Evolutionary conservation across 768 basidiomycete species (phyloP).

Genomic region (Suillus placidus): DNA sequence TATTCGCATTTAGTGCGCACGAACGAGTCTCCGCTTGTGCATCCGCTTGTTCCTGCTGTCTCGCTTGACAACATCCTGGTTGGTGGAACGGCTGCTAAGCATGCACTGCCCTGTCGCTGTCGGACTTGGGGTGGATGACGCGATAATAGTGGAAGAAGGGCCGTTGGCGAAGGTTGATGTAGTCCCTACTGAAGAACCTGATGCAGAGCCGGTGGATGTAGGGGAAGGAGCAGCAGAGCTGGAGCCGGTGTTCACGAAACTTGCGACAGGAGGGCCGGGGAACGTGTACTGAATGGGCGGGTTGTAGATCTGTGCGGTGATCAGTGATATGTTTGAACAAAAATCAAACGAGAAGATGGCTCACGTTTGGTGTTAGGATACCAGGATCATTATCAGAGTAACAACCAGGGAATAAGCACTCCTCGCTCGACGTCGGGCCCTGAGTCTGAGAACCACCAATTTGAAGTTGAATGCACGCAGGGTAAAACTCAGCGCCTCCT

Average conservation of each 20-base stretch:
- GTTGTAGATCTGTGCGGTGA: slow-evolving; percentile 29
- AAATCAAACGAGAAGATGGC: slow-evolving; percentile 6
- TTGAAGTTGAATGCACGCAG: slow-evolving; percentile 32
- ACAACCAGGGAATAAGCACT: slow-evolving; percentile 68
- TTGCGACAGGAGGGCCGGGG: slow-evolving; percentile 55
- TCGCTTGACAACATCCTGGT: slow-evolving; percentile 23
- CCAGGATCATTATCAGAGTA: slow-evolving; percentile 73
- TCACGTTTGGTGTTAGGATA: slow-evolving; percentile 54
- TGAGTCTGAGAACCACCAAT: slow-evolving; percentile 32
- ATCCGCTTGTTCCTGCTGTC: slow-evolving; percentile 13
- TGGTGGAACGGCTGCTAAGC: slow-evolving; percentile 20
- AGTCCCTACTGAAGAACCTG: slow-evolving; percentile 9
- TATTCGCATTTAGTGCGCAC: slow-evolving; percentile 7
- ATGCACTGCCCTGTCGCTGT: slow-evolving; percentile 19
- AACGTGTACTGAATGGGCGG: slow-evolving; percentile 45
- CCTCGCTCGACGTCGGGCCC: slow-evolving; percentile 28
- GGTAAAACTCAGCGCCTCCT: slow-evolving; percentile 56
- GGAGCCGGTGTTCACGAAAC: slow-evolving; percentile 35
- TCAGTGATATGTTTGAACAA: slow-evolving; percentile 4
- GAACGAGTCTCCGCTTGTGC: slow-evolving; percentile 30
- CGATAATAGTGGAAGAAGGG: not conserved
- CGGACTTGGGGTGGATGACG: slow-evolving; percentile 11
- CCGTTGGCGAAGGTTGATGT: not conserved
- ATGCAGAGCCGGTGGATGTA: slow-evolving; percentile 19
- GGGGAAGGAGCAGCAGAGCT: slow-evolving; percentile 16